A percentile compares a stretch with the other conserved stretches of the same genome.
phyloP scores from a whole-genome alignment of 306 rosid genomes.

The Alnus glutinosa region DNA sequence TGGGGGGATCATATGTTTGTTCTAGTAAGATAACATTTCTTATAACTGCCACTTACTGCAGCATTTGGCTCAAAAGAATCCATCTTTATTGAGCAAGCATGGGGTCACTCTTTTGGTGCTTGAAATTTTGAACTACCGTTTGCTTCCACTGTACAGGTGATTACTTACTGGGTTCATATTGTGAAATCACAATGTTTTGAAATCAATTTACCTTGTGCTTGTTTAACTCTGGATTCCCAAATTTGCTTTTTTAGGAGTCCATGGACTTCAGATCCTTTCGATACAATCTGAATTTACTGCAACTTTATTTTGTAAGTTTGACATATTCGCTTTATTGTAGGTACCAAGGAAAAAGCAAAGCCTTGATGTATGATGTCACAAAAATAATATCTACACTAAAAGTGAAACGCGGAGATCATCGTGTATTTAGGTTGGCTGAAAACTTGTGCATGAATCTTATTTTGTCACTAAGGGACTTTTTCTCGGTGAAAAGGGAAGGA shows the following conservation, averaged over 20 bases:
- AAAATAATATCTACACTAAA: conserved; percentile 85
- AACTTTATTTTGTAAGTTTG: conserved; percentile 20
- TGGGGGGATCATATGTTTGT: neutral
- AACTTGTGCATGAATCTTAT: conserved; percentile 94
- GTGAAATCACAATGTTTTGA: conserved; percentile 9
- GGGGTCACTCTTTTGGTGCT: conserved; percentile 94
- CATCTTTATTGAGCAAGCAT: conserved; percentile 84
- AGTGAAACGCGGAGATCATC: conserved; percentile 91
- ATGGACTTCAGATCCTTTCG: conserved; percentile 15
- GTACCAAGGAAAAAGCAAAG: conserved; percentile 92
- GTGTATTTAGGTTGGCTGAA: conserved; percentile 94
- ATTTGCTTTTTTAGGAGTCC: conserved; percentile 6
- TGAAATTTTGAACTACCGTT: conserved; percentile 93
- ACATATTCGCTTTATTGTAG: conserved; percentile 45
- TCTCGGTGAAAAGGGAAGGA: conserved; percentile 91
- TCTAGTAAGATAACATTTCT: conserved; percentile 19
- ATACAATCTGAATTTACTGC: conserved; percentile 13
- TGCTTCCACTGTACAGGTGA: conserved; percentile 97
- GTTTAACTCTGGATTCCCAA: conserved; percentile 17
- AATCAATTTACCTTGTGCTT: conserved; percentile 13
- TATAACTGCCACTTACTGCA: conserved; percentile 37
- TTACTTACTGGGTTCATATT: conserved; percentile 18
- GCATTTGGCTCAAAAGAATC: conserved; percentile 85
- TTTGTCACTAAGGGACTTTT: conserved; percentile 89
- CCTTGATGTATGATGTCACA: conserved; percentile 96